Percentiles rank a stretch among this genome's conserved stretches.
These are phyloP conservation scores for Fusarium zealandicum DNA, from an alignment of 2,329 filamentous ascomycete species.

Conservation along the genomic window DNA sequence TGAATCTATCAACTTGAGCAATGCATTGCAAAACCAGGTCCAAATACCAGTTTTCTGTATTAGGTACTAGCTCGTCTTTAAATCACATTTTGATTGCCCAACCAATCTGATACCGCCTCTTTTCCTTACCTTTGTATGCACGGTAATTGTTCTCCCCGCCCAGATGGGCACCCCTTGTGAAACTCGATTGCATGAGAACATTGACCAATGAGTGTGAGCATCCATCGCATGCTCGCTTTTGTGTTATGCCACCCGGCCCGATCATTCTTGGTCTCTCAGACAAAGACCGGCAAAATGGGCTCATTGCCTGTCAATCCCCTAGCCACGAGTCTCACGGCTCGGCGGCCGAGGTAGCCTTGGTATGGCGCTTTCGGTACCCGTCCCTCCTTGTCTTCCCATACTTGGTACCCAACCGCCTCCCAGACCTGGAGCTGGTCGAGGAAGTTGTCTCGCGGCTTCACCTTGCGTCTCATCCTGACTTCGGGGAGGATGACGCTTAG, in stretches of 20 bases:
- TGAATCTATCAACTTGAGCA: too few species aligned
- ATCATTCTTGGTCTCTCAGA: constrained; percentile 8
- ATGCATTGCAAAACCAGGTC: too few species aligned
- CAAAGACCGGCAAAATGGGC: constrained; percentile 22
- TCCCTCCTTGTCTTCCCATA: constrained; percentile 42
- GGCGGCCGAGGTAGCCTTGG: constrained; percentile 27
- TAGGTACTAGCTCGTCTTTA: too few species aligned
- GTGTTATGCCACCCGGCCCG: background rate
- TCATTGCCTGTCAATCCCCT: constrained; percentile 35
- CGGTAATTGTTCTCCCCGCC: background rate
- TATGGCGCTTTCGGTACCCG: constrained; percentile 40
- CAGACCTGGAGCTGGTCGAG: constrained; percentile 45
- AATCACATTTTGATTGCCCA: too few species aligned
- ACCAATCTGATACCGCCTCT: too few species aligned
- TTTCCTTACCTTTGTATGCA: background rate
- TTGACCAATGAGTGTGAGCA: constrained; percentile 10
- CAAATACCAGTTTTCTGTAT: too few species aligned
- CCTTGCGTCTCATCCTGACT: constrained; percentile 33
- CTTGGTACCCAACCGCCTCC: constrained; percentile 40
- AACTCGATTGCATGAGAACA: constrained; percentile 4
- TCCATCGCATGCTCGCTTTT: background rate
- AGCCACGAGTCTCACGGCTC: constrained; percentile 29
- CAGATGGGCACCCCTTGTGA: constrained; percentile 5
- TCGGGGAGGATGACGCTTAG: constrained; percentile 26
- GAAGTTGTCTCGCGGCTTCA: constrained; percentile 43